These are phyloP conservation scores for Quercus ilex DNA, from an alignment of 306 rosid species.

Conservation along the genomic window DNA sequence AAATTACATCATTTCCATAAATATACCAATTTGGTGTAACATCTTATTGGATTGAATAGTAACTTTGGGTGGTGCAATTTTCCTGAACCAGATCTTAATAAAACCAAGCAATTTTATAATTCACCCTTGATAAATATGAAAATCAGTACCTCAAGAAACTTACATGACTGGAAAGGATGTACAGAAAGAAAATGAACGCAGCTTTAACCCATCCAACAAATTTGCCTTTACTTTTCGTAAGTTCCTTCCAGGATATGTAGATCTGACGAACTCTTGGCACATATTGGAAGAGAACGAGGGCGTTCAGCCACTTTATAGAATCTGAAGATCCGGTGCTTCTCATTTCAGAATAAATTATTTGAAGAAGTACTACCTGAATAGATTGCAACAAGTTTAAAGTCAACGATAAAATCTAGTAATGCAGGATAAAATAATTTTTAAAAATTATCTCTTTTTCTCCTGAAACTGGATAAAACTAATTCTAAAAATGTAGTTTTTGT, in stretches of 20 bases:
- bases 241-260: constrained; percentile 78
- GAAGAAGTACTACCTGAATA: constrained; percentile 57
- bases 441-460: no score
- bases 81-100: no score
- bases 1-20: no score
- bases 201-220: constrained; percentile 95
- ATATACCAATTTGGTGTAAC: no score
- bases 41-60: no score
- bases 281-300: constrained; percentile 68
- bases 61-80: no score
- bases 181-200: constrained; percentile 81
- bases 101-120: no score
- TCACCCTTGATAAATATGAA: background rate
- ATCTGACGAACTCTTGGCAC: constrained; percentile 75
- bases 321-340: constrained; percentile 48
- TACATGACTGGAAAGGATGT: constrained; percentile 97
- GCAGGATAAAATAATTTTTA: no score
- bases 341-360: constrained; percentile 58
- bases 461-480: no score
- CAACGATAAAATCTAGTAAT: no score
- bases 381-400: background rate
- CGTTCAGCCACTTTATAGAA: constrained; percentile 71
- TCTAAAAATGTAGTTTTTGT: no score
- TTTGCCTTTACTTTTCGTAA: constrained; percentile 73
- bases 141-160: constrained; percentile 26